phyloP scores from a whole-genome alignment of 345 rosid genomes.

The Linum usitatissimum region DNA sequence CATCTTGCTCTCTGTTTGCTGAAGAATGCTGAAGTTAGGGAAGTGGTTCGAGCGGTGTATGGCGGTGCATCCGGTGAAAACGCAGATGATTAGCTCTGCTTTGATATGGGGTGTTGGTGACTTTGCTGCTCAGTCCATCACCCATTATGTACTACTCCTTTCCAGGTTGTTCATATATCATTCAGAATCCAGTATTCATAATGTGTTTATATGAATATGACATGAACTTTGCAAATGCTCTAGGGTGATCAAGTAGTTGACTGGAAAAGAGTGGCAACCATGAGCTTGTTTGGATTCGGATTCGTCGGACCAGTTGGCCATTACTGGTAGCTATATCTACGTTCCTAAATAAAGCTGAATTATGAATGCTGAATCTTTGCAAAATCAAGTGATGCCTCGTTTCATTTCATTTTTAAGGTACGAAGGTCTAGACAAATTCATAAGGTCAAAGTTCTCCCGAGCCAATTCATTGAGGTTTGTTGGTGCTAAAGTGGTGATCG shows the following conservation, averaged over 20 bases:
- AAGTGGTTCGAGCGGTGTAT: constrained; percentile 77
- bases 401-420: constrained; percentile 41
- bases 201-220: too few species aligned
- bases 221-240: too few species aligned
- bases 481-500: constrained; percentile 79
- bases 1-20: too few species aligned
- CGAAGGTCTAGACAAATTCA: constrained; percentile 65
- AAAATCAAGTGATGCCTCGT: neutral
- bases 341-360: too few species aligned
- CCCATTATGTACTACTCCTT: constrained; percentile 47
- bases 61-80: constrained; percentile 59
- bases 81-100: constrained; percentile 83
- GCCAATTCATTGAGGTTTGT: constrained; percentile 64
- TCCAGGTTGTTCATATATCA: neutral
- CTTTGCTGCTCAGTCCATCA: constrained; percentile 76
- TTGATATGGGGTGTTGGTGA: constrained; percentile 83
- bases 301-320: constrained; percentile 88
- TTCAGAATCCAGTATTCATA: neutral
- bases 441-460: constrained; percentile 47
- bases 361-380: too few species aligned
- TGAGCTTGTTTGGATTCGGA: constrained; percentile 66
- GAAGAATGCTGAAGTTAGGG: constrained; percentile 41
- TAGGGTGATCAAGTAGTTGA: neutral
- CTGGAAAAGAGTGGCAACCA: constrained; percentile 70
- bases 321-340: constrained; percentile 32